Percentiles rank a stretch among this genome's conserved stretches.
Evolutionary conservation across 2,329 filamentous ascomycete genomes (phyloP).

Genomic region (Neonectria faginata): DNA sequence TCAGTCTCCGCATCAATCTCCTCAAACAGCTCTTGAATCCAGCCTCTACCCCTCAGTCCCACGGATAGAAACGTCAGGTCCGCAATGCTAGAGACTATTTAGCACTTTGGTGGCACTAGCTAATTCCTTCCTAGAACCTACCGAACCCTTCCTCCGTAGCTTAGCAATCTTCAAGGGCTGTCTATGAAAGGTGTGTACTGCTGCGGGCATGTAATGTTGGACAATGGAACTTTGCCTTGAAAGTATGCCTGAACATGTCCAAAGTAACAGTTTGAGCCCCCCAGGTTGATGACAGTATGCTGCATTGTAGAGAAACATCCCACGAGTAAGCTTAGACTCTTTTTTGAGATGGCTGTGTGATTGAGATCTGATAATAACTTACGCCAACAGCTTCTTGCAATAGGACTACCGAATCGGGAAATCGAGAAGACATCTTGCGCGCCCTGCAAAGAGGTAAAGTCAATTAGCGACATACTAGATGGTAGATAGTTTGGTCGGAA

Average conservation of each 20-base stretch:
- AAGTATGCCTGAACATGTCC: conserved; percentile 53
- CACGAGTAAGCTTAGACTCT: conserved; percentile 29
- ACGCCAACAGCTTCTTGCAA: conserved; percentile 50
- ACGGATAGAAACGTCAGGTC: neutral
- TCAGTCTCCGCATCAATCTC: no score
- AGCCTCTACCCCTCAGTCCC: neutral
- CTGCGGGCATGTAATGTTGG: conserved; percentile 50
- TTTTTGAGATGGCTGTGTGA: conserved; percentile 14
- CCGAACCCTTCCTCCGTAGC: neutral
- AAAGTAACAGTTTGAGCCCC: conserved; percentile 52
- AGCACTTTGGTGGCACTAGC: neutral
- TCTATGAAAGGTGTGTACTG: conserved; percentile 46
- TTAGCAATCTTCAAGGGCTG: neutral
- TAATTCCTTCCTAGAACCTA: neutral
- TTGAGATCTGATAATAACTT: conserved; percentile 38
- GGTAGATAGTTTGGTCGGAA: conserved; percentile 19
- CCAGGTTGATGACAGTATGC: conserved; percentile 46
- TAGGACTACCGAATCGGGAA: conserved; percentile 47
- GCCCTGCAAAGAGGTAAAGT: conserved; percentile 39
- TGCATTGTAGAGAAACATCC: conserved; percentile 33
- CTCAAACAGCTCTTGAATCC: neutral
- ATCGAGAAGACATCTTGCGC: conserved; percentile 44
- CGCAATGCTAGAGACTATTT: neutral
- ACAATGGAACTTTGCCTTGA: conserved; percentile 47
- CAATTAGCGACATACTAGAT: conserved; percentile 24